A percentile compares a stretch with the other conserved stretches of the same genome.
phyloP scores from a whole-genome alignment of 306 rosid genomes.

The Vigna trinervia region DNA sequence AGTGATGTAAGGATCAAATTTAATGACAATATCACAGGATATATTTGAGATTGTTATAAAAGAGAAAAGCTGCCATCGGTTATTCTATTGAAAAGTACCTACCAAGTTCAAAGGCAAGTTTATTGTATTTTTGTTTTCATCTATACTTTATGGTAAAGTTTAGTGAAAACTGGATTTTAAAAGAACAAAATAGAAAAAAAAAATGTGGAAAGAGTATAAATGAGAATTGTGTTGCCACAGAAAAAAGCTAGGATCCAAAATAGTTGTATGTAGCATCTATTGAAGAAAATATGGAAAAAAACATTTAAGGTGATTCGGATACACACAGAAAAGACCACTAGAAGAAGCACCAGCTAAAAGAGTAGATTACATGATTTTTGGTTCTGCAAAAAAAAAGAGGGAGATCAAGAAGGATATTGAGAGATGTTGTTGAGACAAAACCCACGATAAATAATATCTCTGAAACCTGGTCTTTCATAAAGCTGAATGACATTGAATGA shows the following conservation, averaged over 20 bases:
- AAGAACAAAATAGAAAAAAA: not conserved
- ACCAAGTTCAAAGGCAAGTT: not conserved
- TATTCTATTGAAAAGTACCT: not conserved
- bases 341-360: not conserved
- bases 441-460: not conserved
- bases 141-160: not conserved
- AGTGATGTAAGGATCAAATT: not conserved
- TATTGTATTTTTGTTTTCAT: too few species aligned
- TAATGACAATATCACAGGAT: too few species aligned
- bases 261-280: not conserved
- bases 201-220: not conserved
- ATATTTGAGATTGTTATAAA: not conserved
- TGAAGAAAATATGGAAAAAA: not conserved
- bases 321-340: not conserved
- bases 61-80: not conserved
- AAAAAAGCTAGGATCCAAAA: not conserved
- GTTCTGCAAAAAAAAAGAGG: not conserved
- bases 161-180: not conserved
- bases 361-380: not conserved
- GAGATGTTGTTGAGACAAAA: not conserved
- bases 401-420: not conserved
- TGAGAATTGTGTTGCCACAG: not conserved
- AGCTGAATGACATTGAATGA: not conserved
- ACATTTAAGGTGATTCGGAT: not conserved
- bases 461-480: not conserved